phyloP scores from a whole-genome alignment of 106 monocot species.

The Platanthera guangdongensis region DNA sequence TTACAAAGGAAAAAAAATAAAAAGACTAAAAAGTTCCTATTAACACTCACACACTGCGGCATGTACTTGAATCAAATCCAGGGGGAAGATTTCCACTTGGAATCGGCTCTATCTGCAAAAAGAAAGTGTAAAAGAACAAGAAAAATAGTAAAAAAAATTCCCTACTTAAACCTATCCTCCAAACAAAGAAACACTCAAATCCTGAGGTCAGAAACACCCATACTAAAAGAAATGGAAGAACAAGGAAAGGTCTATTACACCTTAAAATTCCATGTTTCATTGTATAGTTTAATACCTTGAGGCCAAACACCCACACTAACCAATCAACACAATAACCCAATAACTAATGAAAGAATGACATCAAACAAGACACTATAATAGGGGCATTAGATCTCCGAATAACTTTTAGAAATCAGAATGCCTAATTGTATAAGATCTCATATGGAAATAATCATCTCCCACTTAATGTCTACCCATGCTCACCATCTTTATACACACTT shows the following conservation, averaged over 20 bases:
- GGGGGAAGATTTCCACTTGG: conserved; percentile 97
- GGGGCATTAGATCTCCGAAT: background rate
- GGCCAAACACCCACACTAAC: background rate
- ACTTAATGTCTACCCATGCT: background rate
- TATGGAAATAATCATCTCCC: background rate
- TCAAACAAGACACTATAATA: background rate
- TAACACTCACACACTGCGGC: conserved; percentile 98
- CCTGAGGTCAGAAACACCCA: background rate
- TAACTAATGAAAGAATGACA: background rate
- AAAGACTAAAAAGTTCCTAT: conserved; percentile 22
- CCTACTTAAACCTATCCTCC: background rate
- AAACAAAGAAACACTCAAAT: background rate
- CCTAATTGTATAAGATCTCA: background rate
- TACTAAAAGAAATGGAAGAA: background rate
- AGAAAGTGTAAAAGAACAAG: conserved; percentile 43
- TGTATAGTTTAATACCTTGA: background rate
- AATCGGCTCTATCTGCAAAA: conserved; percentile 95
- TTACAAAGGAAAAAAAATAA: background rate
- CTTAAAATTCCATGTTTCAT: background rate
- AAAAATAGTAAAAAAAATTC: conserved; percentile 14
- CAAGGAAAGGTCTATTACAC: background rate
- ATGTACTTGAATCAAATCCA: conserved; percentile 91
- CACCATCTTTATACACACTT: background rate
- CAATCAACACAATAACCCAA: background rate
- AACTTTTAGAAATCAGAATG: background rate